Evolutionary conservation across 2,329 filamentous ascomycete species (phyloP), one percentile per base, ranked within the genome.

Genomic region (Niveomyces coronatus): DNA sequence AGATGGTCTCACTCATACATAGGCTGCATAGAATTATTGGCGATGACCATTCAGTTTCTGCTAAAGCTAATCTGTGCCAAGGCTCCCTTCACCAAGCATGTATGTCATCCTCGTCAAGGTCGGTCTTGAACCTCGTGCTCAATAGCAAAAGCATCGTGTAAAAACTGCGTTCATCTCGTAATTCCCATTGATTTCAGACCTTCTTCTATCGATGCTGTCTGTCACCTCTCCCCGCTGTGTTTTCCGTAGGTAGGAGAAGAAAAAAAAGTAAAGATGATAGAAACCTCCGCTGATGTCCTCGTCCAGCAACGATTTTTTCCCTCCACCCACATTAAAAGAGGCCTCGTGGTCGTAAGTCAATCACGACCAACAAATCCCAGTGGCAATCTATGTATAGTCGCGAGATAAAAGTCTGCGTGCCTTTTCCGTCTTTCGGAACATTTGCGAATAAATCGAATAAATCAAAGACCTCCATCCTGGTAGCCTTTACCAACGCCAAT

Each of bases 401-500:
- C 52, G 56, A 53, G 49, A 57, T 43, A 57, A 51, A 53, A 55
- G 50, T 61, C 56, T 59, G 56, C 41, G 50, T 51, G 50, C 53
- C 58, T 59, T 58, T 53, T 51, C 48, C 49, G 42, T 49, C 43
- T 47, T 52, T 51, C 55, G 52, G 50, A 47, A 50, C 53, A 52
- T 41, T 55, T 52, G 44, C 44, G 39, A 47, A 32, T 35, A 43
- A 50, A 45, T 45, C n/a, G 31, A 52, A 42, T 45, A 47, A 46
- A 31, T 50, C 49, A 47, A 45, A 42, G 47, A 44, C 49, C 52
- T 48, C 48, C 47, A 47, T 49, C 49, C 47, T 39, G 40, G 47
- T 52, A 42, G 53, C 54, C 60, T 54, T 50, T 54, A 46, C 59
- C 54, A 74, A 76, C 71, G 71, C 71, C 71, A 58, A 51, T 74